phyloP scores from a whole-genome alignment of 352 stramenopile species.

The Thalassiosira mediterranea region DNA sequence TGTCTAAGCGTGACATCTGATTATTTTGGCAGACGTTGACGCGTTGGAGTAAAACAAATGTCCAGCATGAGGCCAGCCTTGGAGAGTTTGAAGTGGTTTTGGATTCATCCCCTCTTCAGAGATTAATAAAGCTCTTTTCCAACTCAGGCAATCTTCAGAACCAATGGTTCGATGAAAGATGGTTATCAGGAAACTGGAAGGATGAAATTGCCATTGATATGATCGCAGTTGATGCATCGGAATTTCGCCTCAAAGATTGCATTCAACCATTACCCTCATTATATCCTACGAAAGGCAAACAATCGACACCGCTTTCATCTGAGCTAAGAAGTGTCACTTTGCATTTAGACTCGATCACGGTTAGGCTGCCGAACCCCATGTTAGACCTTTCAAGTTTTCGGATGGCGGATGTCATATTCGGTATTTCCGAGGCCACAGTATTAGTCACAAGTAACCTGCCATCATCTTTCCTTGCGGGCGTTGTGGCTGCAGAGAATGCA shows the following conservation, averaged over 20 bases:
- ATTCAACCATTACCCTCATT: conserved; percentile 58
- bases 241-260: conserved; percentile 52
- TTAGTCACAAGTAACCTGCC: conserved; percentile 67
- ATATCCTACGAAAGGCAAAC: conserved; percentile 61
- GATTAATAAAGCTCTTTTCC: conserved; percentile 38
- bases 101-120: conserved; percentile 46
- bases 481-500: conserved; percentile 49
- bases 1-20: background rate
- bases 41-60: conserved; percentile 49
- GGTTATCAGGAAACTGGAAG: conserved; percentile 70
- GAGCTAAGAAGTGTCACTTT: conserved; percentile 70
- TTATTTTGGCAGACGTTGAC: conserved; percentile 34
- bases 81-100: conserved; percentile 67
- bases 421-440: conserved; percentile 61
- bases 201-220: conserved; percentile 58
- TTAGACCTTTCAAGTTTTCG: conserved; percentile 47
- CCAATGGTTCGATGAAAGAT: conserved; percentile 62
- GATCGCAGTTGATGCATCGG: conserved; percentile 35
- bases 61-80: conserved; percentile 72
- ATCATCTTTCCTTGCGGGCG: conserved; percentile 65
- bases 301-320: conserved; percentile 58
- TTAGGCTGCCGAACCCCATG: conserved; percentile 58
- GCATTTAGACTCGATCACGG: conserved; percentile 51
- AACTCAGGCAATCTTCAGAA: conserved; percentile 41
- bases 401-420: conserved; percentile 61